Percentiles rank a stretch among this genome's conserved stretches.
Conservation (phyloP, 495 filamentous ascomycete species). For the Penicillium cataractarum region DNA sequence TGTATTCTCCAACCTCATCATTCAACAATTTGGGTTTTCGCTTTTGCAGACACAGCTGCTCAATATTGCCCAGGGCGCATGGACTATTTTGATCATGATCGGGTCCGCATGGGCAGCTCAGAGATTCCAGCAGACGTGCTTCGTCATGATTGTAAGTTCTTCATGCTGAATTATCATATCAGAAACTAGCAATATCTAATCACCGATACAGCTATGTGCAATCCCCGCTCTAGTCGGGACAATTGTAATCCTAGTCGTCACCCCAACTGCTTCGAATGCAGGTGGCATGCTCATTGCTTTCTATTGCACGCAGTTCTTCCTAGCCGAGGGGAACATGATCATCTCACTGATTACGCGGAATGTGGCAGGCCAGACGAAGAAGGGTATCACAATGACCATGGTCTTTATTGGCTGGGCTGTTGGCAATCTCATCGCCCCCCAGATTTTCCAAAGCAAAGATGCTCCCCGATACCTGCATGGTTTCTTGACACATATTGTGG, state of each 20-base stretch:
- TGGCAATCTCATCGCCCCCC: conserved; percentile 42
- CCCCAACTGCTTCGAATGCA: conserved; percentile 18
- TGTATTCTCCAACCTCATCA: conserved; percentile 39
- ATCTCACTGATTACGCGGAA: conserved; percentile 58
- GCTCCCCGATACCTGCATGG: conserved; percentile 33
- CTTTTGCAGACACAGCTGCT: conserved; percentile 35
- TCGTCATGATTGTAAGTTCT: conserved; percentile 31
- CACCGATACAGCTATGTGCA: conserved; percentile 3
- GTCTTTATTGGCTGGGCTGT: conserved; percentile 34
- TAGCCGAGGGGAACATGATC: conserved; percentile 27
- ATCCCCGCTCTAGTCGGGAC: conserved; percentile 25
- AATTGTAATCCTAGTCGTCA: conserved; percentile 23
- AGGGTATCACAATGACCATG: conserved; percentile 40
- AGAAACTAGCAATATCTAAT: not conserved
- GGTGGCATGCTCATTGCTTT: conserved; percentile 30
- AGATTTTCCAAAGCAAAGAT: conserved; percentile 32
- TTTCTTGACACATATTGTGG: conserved; percentile 24
- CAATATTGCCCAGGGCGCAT: conserved; percentile 28
- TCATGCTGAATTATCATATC: conserved; percentile 22
- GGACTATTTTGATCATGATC: conserved; percentile 28
- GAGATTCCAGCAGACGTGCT: conserved; percentile 21
- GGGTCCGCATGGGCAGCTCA: conserved; percentile 17
- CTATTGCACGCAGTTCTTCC: conserved; percentile 33
- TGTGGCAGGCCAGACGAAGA: conserved; percentile 66
- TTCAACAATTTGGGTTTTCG: conserved; percentile 37